phyloP scores from a whole-genome alignment of 192 early-diverging fungal genomes.

The Gaertneriomyces sp. region DNA sequence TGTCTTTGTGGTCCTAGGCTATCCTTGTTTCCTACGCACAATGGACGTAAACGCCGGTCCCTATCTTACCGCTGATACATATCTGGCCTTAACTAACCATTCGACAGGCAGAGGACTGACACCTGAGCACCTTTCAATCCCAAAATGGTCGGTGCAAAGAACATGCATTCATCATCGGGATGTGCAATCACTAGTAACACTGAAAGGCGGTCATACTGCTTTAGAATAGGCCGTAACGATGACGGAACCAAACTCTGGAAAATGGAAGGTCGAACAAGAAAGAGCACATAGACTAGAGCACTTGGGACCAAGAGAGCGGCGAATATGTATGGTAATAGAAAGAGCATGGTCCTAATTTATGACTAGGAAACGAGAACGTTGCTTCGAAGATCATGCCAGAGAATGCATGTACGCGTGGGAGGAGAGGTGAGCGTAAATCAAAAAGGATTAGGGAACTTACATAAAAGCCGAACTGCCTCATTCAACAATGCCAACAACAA shows the following conservation, averaged over 20 bases:
- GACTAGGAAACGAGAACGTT: too few relatives aligned
- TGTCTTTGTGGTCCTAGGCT: constrained; percentile 58
- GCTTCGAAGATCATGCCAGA: too few relatives aligned
- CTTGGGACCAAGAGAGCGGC: too few relatives aligned
- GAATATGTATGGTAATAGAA: too few relatives aligned
- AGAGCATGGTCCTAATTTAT: too few relatives aligned
- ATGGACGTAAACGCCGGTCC: constrained; percentile 1
- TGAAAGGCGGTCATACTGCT: constrained; percentile 19
- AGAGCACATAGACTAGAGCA: neutral
- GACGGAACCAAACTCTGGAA: neutral
- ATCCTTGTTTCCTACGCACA: constrained; percentile 61
- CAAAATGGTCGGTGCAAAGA: constrained; percentile 81
- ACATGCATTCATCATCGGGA: constrained; percentile 99
- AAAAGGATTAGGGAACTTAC: too few relatives aligned
- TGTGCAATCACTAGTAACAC: constrained; percentile 79
- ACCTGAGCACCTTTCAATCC: constrained; percentile 56
- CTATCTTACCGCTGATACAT: neutral
- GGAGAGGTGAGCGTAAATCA: too few relatives aligned
- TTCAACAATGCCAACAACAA: too few relatives aligned
- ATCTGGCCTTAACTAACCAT: constrained; percentile 56
- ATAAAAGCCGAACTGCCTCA: too few relatives aligned
- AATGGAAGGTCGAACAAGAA: neutral
- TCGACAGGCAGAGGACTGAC: constrained; percentile 78
- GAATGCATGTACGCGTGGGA: too few relatives aligned
- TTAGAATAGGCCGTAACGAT: neutral